A percentile compares a stretch with the other conserved stretches of the same genome.
phyloP scores from a whole-genome alignment of 73 alveolate genomes.

The Effrenium voratum region DNA sequence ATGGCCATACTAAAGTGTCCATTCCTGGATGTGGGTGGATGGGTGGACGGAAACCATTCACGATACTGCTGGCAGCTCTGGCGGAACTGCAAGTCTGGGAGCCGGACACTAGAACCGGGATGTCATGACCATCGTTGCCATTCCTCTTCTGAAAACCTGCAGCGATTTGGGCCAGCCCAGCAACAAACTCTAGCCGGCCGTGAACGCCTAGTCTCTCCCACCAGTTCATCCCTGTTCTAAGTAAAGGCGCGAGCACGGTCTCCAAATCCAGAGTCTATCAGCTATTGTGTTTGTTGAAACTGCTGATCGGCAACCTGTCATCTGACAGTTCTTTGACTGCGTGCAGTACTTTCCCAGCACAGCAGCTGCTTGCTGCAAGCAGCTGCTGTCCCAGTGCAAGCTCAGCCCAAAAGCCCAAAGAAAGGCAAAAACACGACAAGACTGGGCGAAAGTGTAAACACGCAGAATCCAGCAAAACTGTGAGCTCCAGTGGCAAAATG shows the following conservation, averaged over 20 bases:
- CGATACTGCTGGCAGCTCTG: no score
- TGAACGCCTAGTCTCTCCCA: neutral
- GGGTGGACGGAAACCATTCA: neutral
- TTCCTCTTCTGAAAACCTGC: slow-evolving; percentile 76
- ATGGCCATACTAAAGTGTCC: neutral
- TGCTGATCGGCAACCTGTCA: no score
- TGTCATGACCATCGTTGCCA: slow-evolving; percentile 93
- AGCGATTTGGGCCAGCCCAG: neutral
- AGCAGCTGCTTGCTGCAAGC: no score
- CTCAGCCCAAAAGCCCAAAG: neutral
- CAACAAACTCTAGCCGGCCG: neutral
- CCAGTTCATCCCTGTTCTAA: neutral
- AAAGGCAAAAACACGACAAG: neutral
- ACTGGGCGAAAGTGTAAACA: neutral
- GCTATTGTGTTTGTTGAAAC: no score
- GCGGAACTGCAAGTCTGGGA: no score
- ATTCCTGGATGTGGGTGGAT: neutral
- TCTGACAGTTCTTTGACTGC: no score
- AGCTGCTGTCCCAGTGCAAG: no score
- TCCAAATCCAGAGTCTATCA: no score
- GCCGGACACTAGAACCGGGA: slow-evolving; percentile 83
- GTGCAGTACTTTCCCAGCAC: no score
- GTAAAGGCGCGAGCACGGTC: no score
- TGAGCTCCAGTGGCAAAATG: neutral
- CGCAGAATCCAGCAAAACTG: neutral